Evolutionary conservation across 2,329 filamentous ascomycete species (phyloP).

Genomic region (Alternaria infectoria): DNA sequence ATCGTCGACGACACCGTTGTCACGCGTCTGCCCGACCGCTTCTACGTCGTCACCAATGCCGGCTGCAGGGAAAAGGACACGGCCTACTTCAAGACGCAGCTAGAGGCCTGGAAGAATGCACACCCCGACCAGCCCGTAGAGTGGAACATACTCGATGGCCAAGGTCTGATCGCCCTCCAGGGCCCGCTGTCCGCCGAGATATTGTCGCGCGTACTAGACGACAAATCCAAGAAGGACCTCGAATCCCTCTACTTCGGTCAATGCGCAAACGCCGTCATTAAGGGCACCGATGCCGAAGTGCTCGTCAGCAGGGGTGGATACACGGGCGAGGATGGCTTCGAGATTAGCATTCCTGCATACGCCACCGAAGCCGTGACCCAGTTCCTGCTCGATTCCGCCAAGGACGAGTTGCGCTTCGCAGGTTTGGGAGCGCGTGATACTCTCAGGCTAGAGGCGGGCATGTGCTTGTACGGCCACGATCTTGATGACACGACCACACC

Average conservation of each 20-base stretch:
- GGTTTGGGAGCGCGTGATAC: conserved; percentile 92
- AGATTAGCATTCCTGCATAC: conserved; percentile 80
- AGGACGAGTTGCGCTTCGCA: conserved; percentile 76
- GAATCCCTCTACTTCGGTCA: conserved; percentile 82
- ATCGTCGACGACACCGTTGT: conserved; percentile 96
- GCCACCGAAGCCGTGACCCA: conserved; percentile 72
- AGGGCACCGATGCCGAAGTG: conserved; percentile 61
- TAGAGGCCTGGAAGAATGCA: conserved; percentile 59
- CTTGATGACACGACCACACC: conserved; percentile 79
- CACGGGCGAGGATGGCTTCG: conserved; percentile 97
- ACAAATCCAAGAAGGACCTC: conserved; percentile 46
- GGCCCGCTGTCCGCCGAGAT: conserved; percentile 78
- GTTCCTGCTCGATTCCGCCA: conserved; percentile 67
- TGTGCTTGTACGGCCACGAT: conserved; percentile 99
- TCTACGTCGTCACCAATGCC: conserved; percentile 96
- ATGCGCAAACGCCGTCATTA: conserved; percentile 70
- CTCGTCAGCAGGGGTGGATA: conserved; percentile 90
- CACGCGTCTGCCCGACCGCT: conserved; percentile 70
- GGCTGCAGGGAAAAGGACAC: conserved; percentile 89
- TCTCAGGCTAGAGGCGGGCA: conserved; percentile 90
- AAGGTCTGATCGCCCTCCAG: conserved; percentile 87
- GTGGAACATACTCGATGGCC: conserved; percentile 74
- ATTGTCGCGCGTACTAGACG: conserved; percentile 68
- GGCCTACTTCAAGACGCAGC: conserved; percentile 73
- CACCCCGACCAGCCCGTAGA: conserved; percentile 56